These are phyloP conservation scores for Lecanicillium sp. DNA, from an alignment of 2,329 filamentous ascomycete species.

Conservation along the genomic window DNA sequence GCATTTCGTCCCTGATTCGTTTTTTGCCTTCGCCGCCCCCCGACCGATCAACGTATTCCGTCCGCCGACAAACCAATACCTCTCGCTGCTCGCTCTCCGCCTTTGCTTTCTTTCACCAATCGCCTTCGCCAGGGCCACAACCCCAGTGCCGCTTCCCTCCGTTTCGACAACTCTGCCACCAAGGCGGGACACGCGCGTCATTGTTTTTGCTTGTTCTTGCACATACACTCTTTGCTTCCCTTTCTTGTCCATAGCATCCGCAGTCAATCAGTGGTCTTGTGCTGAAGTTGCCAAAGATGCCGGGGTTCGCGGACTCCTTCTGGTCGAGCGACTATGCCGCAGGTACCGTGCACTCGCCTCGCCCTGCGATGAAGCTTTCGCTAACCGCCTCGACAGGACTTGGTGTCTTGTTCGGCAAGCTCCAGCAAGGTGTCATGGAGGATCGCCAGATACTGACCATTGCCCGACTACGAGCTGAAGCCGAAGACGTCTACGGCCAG, in stretches of 20 bases:
- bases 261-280: neutral
- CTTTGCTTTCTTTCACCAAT: neutral
- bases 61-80: neutral
- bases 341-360: conserved; percentile 45
- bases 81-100: neutral
- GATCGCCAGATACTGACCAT: conserved; percentile 91
- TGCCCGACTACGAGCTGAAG: conserved; percentile 89
- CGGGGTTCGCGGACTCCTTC: conserved; percentile 90
- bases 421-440: conserved; percentile 92
- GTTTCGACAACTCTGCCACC: neutral
- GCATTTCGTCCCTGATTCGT: neutral
- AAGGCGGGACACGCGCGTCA: conserved; percentile 6
- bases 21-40: neutral
- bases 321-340: conserved; percentile 98
- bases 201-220: neutral
- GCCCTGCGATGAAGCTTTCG: neutral
- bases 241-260: neutral
- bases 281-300: conserved; percentile 50
- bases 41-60: neutral
- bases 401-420: conserved; percentile 90
- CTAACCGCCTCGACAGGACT: conserved; percentile 50
- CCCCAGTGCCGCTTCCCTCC: neutral
- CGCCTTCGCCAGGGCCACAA: neutral
- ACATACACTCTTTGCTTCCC: neutral
- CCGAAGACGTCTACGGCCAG: conserved; percentile 82